Evolutionary conservation across 805 yeast genomes (phyloP).

Genomic region (Candida morakotiae): DNA sequence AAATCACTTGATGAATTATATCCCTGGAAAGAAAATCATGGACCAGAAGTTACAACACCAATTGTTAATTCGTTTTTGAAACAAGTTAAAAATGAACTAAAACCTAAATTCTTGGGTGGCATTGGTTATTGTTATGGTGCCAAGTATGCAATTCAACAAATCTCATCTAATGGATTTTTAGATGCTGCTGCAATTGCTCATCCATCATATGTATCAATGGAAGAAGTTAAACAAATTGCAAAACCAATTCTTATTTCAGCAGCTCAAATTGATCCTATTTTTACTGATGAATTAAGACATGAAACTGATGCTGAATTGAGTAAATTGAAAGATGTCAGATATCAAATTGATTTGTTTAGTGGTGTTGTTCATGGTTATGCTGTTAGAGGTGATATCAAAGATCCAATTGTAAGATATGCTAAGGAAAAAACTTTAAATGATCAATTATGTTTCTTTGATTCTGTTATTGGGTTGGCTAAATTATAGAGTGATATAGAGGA

Average conservation of each 20-base stretch:
- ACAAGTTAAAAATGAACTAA: conserved; percentile 36
- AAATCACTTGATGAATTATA: conserved; percentile 12
- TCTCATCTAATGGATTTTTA: conserved; percentile 30
- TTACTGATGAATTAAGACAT: conserved; percentile 60
- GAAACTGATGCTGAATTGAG: conserved; percentile 55
- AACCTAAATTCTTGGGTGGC: conserved; percentile 40
- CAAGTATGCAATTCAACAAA: conserved; percentile 55
- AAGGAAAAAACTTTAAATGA: conserved; percentile 57
- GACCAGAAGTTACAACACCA: conserved; percentile 42
- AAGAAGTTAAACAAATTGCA: conserved; percentile 55
- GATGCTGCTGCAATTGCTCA: conserved; percentile 71
- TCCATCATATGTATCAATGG: conserved; percentile 69
- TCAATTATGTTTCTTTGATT: conserved; percentile 30
- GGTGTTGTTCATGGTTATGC: conserved; percentile 77
- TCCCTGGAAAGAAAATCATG: conserved; percentile 57
- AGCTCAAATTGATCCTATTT: conserved; percentile 66
- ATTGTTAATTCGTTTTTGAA: conserved; percentile 47
- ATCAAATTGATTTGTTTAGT: conserved; percentile 57
- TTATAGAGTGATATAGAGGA: no score
- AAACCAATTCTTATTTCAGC: conserved; percentile 66
- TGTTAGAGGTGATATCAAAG: conserved; percentile 64
- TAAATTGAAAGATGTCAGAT: conserved; percentile 41
- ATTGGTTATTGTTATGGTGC: conserved; percentile 89
- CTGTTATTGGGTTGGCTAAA: conserved; percentile 1
- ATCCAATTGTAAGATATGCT: conserved; percentile 56